A percentile compares a stretch with the other conserved stretches of the same genome.
phyloP scores from a whole-genome alignment of 2,329 filamentous ascomycete genomes.

The Trichoderma asperellum region DNA sequence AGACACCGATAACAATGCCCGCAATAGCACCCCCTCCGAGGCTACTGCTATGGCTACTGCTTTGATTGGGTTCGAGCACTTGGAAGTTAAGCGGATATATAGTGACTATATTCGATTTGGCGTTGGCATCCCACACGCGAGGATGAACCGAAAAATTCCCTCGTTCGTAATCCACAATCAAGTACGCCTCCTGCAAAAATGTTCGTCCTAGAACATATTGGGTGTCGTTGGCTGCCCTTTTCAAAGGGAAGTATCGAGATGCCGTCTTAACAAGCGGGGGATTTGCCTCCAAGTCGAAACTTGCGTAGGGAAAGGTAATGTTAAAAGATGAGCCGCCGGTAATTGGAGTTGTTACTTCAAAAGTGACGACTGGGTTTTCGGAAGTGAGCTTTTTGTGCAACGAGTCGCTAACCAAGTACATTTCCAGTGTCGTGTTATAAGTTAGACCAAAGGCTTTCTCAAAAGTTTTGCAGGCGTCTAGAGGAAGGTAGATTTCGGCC shows the following conservation, averaged over 20 bases:
- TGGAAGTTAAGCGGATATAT: not conserved
- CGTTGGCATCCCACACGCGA: slow-evolving; percentile 27
- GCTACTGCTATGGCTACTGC: not conserved
- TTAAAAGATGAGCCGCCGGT: slow-evolving; percentile 24
- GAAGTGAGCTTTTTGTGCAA: slow-evolving; percentile 16
- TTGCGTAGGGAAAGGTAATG: slow-evolving; percentile 31
- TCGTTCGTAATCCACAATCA: slow-evolving; percentile 32
- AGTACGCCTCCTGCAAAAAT: slow-evolving; percentile 31
- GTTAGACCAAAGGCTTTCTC: slow-evolving; percentile 25
- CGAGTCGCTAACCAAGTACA: slow-evolving; percentile 27
- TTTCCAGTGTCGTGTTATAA: slow-evolving; percentile 22
- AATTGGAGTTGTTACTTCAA: slow-evolving; percentile 22
- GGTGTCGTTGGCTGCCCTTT: slow-evolving; percentile 29
- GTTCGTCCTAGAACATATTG: slow-evolving; percentile 31
- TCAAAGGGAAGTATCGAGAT: slow-evolving; percentile 30
- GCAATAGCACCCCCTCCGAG: slow-evolving; percentile 22
- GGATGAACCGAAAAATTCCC: slow-evolving; percentile 29
- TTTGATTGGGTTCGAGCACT: not conserved
- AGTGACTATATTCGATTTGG: slow-evolving; percentile 24
- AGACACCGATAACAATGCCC: slow-evolving; percentile 26
- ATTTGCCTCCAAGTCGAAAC: slow-evolving; percentile 28
- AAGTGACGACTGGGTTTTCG: slow-evolving; percentile 24
- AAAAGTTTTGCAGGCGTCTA: slow-evolving; percentile 26
- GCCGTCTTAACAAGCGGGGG: slow-evolving; percentile 27
- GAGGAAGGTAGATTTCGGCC: slow-evolving; percentile 27